Evolutionary conservation across 768 basidiomycete species (phyloP).

Genomic region (Strobilomyces echinocephalus): DNA sequence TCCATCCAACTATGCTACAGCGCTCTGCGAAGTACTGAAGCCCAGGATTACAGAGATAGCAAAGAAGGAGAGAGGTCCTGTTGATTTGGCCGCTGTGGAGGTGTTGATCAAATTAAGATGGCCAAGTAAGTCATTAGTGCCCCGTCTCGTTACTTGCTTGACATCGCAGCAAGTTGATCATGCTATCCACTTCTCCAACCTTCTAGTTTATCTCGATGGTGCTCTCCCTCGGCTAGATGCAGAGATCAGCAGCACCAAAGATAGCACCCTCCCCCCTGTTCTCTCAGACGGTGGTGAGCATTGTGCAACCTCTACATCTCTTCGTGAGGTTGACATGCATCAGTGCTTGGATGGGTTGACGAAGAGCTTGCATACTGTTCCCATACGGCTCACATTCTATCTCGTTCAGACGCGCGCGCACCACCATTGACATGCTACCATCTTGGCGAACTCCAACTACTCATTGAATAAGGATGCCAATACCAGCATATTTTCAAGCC

Average conservation of each 20-base stretch:
- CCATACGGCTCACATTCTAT: constrained; percentile 36
- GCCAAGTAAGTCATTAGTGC: no score
- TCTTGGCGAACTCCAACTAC: constrained; percentile 10
- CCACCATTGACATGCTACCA: constrained; percentile 14
- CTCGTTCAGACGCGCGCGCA: constrained; percentile 8
- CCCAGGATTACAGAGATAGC: not conserved
- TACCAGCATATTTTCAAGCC: not conserved
- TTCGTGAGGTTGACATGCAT: no score
- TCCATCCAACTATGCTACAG: no score
- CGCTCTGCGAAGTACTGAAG: no score
- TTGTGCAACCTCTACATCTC: no score
- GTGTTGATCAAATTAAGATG: no score
- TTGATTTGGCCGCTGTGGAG: not conserved
- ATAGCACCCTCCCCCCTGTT: no score
- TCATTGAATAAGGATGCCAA: not conserved
- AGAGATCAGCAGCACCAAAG: no score
- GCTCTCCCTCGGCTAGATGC: not conserved
- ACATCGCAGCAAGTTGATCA: not conserved
- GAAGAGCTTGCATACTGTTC: constrained; percentile 21
- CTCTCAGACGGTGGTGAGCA: no score
- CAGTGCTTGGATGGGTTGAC: no score
- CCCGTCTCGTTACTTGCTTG: not conserved
- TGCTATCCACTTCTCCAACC: not conserved
- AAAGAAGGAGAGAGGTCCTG: not conserved
- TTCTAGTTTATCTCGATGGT: not conserved